Base-by-base conservation (phyloP, 768 basidiomycete species). In the Termitomyces heimii region DNA sequence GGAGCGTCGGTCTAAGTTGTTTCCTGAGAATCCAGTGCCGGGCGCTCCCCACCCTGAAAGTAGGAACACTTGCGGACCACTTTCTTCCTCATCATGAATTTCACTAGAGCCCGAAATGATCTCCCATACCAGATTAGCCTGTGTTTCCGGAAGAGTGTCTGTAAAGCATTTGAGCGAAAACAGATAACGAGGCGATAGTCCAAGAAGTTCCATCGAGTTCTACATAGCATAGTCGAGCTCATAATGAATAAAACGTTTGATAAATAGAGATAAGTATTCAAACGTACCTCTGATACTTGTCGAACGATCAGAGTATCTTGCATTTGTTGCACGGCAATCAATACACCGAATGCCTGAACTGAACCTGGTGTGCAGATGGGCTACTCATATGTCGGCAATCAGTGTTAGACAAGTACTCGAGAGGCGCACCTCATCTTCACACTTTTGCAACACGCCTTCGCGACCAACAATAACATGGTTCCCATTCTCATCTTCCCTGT, bases 341-440 rank as follows among this genome's bases (percentile, higher is more conserved):
- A 76, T 0, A 92, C 85, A n/a, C 90, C 91, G 64, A 87, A 94
- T 0, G 83, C 85, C 72, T 94, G 92, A 1, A 92, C 80, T 1
- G 90, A 85, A 3, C 91, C 91, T 13, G 90, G 92, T 0, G 86
- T 84, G 0, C 85, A 82, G 48, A 94, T 94, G 0, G 91, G 92
- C 85, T 88, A 54, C 7, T 44, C 37, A 48, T 35, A 24, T 12
- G 53, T 54, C 34, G n/a, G 20, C 16, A 35, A 56, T 22, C 14
- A 8, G 9, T 53, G 29, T 29, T 22, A 20, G 28, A 22, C 56
- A 34, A 24, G 9, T 39, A 32, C 28, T 52, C 46, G 32, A 35
- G 16, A 7, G 20, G 31, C 59, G 18, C 16, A 83, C 87, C 79
- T 92, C 89, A 65, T 92, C 90, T 67, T 92, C 89, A 62, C 90